Evolutionary conservation across 164 flowering plant species (phyloP), one percentile per base, ranked within the genome.

Genomic region (Magnolia kwangsiensis): DNA sequence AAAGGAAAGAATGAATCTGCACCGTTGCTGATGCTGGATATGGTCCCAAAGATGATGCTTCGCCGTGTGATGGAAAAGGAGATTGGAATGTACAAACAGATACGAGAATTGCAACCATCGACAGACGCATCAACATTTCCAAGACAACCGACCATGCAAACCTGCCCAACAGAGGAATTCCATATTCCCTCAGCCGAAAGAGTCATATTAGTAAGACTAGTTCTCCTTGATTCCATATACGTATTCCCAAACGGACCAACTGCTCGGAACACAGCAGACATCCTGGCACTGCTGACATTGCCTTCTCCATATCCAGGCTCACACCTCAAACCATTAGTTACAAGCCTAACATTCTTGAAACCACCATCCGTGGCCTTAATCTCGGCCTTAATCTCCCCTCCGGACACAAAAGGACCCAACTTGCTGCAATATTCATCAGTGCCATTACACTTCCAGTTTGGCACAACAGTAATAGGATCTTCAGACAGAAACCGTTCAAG

Each of bases 61-160:
- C 95, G 75, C 77, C 90, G 97, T 75, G 76, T 87, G 77, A 95
- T 84, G 74, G 97, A 87, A 80, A 90, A 90, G 23, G 91, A 82
- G 29, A 81, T 63, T 18, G 95, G 94, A 77, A 92, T 74, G 69
- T 90, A 92, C 76, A 92, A 73, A 80, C 90, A 93, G 63, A 90
- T 85, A 29, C 93, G 89, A 68, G 90, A 84, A 81, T 85, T 72
- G 80, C 98, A 92, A 65, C 63, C 78, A 50, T 70, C 80, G 14
- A 75, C 81, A 72, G 79, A 82, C n/a, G 75, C 63, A 75, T 83
- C 83, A 19, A 72, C 72, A 23, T 75, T 21, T 55, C 90, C 91
- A 78, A 83, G 82, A 76, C 98, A 93, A 66, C 95, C 97, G 77
- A 90, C 85, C 98, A 93, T 95, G 87, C 98, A 95, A 50, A 95